Conservation (phyloP, 73 alveolate genomes). For the Paramecium primaurelia region DNA sequence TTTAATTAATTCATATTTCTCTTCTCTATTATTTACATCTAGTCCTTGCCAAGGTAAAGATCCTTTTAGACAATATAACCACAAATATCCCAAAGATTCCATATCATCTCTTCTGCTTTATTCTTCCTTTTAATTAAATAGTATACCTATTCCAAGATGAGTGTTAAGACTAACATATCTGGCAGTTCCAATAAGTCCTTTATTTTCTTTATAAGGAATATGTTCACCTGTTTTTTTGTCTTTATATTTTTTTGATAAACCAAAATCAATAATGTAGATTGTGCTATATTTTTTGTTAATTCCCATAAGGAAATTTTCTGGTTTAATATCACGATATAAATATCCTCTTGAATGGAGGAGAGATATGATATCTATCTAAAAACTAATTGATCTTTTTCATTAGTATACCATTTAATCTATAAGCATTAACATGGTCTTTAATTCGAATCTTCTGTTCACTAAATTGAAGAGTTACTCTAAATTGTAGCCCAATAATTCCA, state of each 20-base stretch:
- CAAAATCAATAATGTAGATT: conserved; percentile 76
- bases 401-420: conserved; percentile 58
- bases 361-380: conserved; percentile 36
- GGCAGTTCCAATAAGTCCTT: conserved; percentile 79
- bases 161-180: conserved; percentile 79
- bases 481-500: conserved; percentile 86
- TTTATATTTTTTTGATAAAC: conserved; percentile 74
- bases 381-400: conserved; percentile 7
- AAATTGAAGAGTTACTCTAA: conserved; percentile 78
- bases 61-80: conserved; percentile 86
- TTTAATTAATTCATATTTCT: conserved; percentile 78
- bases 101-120: conserved; percentile 92
- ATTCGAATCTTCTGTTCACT: conserved; percentile 71
- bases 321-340: conserved; percentile 76
- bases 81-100: conserved; percentile 82
- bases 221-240: conserved; percentile 75
- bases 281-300: conserved; percentile 68
- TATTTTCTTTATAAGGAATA: conserved; percentile 68
- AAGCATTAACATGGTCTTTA: conserved; percentile 82
- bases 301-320: conserved; percentile 78
- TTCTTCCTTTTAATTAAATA: neutral
- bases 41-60: conserved; percentile 89
- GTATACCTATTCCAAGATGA: conserved; percentile 65
- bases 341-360: conserved; percentile 68
- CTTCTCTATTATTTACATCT: conserved; percentile 80